phyloP scores from a whole-genome alignment of 164 flowering plant genomes.

The Magnolia officinalis region DNA sequence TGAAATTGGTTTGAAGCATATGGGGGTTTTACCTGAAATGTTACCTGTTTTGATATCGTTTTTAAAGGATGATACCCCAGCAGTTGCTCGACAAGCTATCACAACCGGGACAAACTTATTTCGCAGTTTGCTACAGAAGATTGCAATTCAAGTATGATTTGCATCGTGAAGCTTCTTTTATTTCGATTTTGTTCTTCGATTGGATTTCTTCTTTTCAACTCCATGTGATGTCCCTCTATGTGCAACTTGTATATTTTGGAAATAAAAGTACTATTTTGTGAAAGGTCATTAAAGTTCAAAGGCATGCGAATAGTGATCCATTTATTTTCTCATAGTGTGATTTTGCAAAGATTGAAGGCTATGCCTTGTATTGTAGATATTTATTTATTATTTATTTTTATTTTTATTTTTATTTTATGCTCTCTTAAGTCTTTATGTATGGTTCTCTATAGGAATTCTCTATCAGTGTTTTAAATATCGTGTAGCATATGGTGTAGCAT shows the following conservation, averaged over 20 bases:
- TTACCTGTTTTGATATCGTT: slow-evolving; percentile 54
- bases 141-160: slow-evolving; percentile 64
- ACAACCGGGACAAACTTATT: slow-evolving; percentile 57
- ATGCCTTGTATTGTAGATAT: no score
- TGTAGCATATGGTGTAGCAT: no score
- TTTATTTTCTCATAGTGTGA: no score
- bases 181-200: not conserved
- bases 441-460: no score
- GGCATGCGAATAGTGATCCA: no score
- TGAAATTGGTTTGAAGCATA: slow-evolving; percentile 65
- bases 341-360: no score
- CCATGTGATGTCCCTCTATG: not conserved
- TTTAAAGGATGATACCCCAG: slow-evolving; percentile 71
- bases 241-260: not conserved
- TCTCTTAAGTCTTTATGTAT: no score
- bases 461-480: no score
- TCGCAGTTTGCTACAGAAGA: slow-evolving; percentile 48
- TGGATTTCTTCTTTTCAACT: not conserved
- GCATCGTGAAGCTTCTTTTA: not conserved
- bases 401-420: no score
- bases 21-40: slow-evolving; percentile 64
- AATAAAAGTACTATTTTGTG: not conserved
- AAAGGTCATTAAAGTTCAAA: no score
- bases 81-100: slow-evolving; percentile 85
- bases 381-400: no score